Evolutionary conservation across 768 basidiomycete genomes (phyloP), one percentile per base, ranked within the genome.

Genomic region (Trametes cubensis): DNA sequence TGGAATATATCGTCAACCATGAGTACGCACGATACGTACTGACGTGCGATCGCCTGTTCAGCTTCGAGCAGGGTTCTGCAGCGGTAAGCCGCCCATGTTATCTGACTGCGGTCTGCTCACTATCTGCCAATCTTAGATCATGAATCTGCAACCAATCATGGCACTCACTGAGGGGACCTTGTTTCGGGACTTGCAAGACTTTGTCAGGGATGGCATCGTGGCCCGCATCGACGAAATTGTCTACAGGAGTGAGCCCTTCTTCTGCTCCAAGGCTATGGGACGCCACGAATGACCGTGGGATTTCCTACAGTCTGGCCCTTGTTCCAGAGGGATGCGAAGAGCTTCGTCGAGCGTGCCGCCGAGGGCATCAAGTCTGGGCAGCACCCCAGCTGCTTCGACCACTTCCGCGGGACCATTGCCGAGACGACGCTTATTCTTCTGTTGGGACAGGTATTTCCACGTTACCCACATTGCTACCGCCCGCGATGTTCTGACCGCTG

Each of bases 1-100:
- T 76, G 6, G 75, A 76, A 64, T 76, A 74, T 58, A 71, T 76
- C 55, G 71, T 75, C n/a, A 67, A 71, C 21, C 64, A 70, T 13
- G 66, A 67, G 11, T 66, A 70, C 30, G 69, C 71, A 17, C 67
- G 71, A 26, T 61, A 70, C 34, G 68, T 75, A 7, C 67, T 75
- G 48, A 71, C 69, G 2, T 68, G 69, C n/a, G 69, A 75, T 47
- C 67, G 67, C 17, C 54, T 68, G 0, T 73, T 74, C 58, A 75
- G 75, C 55, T 75, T 76, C 51, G 75, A 76, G 61, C 60, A 70
- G 41, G 75, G 72, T 3, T 71, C 70, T 17, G 72, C 73, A 13
- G 69, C 67, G 21, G 75, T 76, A 50, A 39, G 64, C 6, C 46
- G 63, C 44, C 4, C 17, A 6, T 62, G 23, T 10, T 18, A 26